Conservation (phyloP, 768 basidiomycete species). For the Russula abietina region DNA sequence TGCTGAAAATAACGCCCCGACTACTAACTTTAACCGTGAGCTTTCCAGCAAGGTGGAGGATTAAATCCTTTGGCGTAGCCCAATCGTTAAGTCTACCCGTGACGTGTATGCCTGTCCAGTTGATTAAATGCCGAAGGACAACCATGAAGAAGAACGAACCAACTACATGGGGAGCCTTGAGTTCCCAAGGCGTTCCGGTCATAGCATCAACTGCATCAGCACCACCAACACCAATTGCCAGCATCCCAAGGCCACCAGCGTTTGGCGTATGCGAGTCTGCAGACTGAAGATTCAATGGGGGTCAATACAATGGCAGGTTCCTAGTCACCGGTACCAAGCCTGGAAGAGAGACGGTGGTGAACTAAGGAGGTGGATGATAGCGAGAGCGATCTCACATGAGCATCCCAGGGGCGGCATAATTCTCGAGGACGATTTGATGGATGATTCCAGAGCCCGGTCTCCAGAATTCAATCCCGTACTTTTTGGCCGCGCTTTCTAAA, state of each 20-base stretch:
- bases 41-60: constrained; percentile 88
- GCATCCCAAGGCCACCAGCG: constrained; percentile 91
- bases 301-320: not conserved
- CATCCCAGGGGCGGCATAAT: constrained; percentile 94
- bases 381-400: constrained; percentile 55
- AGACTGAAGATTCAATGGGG: not conserved
- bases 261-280: constrained; percentile 96
- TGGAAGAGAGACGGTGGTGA: constrained; percentile 30
- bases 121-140: constrained; percentile 1
- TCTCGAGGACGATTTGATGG: constrained; percentile 97
- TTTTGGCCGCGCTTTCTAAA: constrained; percentile 82
- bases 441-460: constrained; percentile 90
- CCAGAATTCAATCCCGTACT: constrained; percentile 98
- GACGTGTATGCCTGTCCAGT: constrained; percentile 66
- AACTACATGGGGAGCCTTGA: constrained; percentile 82
- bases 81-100: constrained; percentile 85
- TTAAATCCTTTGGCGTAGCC: constrained; percentile 94
- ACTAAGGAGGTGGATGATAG: constrained; percentile 8
- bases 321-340: constrained; percentile 73
- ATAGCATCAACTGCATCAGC: constrained; percentile 98
- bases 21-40: constrained; percentile 83
- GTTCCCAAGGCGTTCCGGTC: constrained; percentile 97
- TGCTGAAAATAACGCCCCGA: constrained; percentile 35
- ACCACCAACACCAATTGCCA: constrained; percentile 98
- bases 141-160: constrained; percentile 40